phyloP scores from a whole-genome alignment of 2,329 filamentous ascomycete genomes.

The Pezicula neosporulosa region DNA sequence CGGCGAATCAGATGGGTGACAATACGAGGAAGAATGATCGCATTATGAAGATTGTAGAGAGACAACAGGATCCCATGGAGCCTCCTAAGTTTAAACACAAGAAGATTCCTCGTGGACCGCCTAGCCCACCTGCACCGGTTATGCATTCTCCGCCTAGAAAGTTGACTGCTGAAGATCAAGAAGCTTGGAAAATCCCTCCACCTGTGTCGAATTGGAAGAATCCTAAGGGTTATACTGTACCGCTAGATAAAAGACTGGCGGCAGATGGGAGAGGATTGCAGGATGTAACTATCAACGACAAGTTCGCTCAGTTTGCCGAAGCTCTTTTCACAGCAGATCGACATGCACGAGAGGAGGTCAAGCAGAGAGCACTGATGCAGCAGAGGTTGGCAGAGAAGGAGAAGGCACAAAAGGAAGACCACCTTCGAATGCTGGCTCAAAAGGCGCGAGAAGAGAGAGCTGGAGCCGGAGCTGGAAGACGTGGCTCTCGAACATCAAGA shows the following conservation, averaged over 20 bases:
- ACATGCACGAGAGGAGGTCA: slow-evolving; percentile 92
- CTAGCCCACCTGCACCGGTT: slow-evolving; percentile 87
- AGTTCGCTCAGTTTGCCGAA: slow-evolving; percentile 94
- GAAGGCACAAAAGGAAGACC: slow-evolving; percentile 90
- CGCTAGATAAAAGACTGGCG: slow-evolving; percentile 90
- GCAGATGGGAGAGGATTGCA: slow-evolving; percentile 89
- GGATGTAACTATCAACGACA: slow-evolving; percentile 96
- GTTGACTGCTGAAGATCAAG: slow-evolving; percentile 93
- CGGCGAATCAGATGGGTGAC: slow-evolving; percentile 95
- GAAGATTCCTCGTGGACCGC: slow-evolving; percentile 91
- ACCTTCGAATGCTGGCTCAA: slow-evolving; percentile 81
- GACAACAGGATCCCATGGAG: slow-evolving; percentile 92
- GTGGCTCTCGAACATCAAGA: slow-evolving; percentile 30
- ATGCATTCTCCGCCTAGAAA: slow-evolving; percentile 95
- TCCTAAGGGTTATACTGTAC: slow-evolving; percentile 95
- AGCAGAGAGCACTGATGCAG: slow-evolving; percentile 90
- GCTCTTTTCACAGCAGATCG: slow-evolving; percentile 91
- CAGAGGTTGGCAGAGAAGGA: slow-evolving; percentile 95
- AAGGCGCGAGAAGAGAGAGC: slow-evolving; percentile 84
- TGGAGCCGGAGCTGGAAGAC: slow-evolving; percentile 45
- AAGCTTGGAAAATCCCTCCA: slow-evolving; percentile 89
- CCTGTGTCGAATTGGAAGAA: slow-evolving; percentile 99
- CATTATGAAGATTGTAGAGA: slow-evolving; percentile 97
- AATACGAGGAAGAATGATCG: slow-evolving; percentile 82
- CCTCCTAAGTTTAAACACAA: slow-evolving; percentile 99